Conservation (phyloP, 225 moss, liverwort and hornwort genomes). For the Lunularia cruciata region DNA sequence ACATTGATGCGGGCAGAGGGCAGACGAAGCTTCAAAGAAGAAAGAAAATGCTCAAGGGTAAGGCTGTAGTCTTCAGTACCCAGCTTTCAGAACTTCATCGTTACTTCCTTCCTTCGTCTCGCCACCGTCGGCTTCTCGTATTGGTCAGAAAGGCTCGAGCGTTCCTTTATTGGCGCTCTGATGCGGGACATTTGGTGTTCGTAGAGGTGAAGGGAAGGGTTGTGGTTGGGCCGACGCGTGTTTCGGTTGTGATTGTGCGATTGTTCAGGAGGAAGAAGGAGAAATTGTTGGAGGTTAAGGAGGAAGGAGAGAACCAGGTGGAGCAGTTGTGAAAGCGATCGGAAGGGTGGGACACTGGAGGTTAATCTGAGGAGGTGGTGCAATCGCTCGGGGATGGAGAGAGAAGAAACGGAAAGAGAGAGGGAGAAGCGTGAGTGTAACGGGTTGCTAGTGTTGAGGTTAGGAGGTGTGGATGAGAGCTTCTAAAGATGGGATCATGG, state of each 20-base stretch:
- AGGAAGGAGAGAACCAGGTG: background rate
- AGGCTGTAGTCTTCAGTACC: background rate
- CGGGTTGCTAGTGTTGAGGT: too few species aligned
- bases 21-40: slow-evolving; percentile 16
- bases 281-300: background rate
- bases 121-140: too few species aligned
- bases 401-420: slow-evolving; percentile 1
- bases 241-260: too few species aligned
- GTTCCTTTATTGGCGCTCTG: too few species aligned
- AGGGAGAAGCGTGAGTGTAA: background rate
- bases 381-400: slow-evolving; percentile 7
- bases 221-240: background rate
- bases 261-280: background rate
- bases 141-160: too few species aligned
- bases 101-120: too few species aligned
- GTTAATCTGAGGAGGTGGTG: background rate
- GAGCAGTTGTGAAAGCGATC: background rate
- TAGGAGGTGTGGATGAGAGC: slow-evolving; percentile 5
- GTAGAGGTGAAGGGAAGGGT: background rate
- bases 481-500: background rate
- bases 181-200: too few species aligned
- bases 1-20: background rate
- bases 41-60: slow-evolving; percentile 5
- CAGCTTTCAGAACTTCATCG: too few species aligned
- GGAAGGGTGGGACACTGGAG: background rate